phyloP scores from a whole-genome alignment of 2,329 filamentous ascomycete species.

The Alternaria incomplexa region DNA sequence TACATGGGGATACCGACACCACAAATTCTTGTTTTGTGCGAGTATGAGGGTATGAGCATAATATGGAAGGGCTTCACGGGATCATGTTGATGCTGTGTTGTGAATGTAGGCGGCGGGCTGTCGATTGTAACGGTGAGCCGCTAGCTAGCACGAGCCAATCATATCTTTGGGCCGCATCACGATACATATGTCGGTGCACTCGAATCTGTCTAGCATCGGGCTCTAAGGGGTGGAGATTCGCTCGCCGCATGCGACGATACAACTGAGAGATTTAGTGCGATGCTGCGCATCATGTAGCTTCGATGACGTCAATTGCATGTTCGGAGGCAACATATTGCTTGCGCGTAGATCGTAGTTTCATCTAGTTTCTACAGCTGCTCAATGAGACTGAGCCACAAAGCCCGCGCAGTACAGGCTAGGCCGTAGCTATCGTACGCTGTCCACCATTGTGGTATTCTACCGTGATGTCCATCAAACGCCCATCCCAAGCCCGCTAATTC shows the following conservation, averaged over 20 bases:
- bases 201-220: background rate
- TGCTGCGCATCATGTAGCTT: background rate
- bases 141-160: conserved; percentile 16
- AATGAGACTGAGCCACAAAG: background rate
- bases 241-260: background rate
- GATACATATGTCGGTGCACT: background rate
- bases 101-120: background rate
- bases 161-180: background rate
- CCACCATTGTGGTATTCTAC: conserved; percentile 12
- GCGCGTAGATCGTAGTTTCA: conserved; percentile 13
- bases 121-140: background rate
- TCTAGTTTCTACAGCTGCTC: conserved; percentile 8
- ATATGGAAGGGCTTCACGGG: background rate
- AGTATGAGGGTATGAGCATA: conserved; percentile 10
- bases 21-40: conserved; percentile 1
- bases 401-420: conserved; percentile 2
- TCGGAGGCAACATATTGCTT: background rate
- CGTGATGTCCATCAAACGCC: conserved; percentile 32
- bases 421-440: conserved; percentile 1
- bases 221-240: background rate
- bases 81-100: conserved; percentile 3
- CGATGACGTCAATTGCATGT: background rate
- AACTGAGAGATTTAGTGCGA: background rate
- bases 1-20: conserved; percentile 14
- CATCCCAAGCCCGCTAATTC: conserved; percentile 35